phyloP scores from a whole-genome alignment of 306 rosid species.

The Citrullus colocynthis region DNA sequence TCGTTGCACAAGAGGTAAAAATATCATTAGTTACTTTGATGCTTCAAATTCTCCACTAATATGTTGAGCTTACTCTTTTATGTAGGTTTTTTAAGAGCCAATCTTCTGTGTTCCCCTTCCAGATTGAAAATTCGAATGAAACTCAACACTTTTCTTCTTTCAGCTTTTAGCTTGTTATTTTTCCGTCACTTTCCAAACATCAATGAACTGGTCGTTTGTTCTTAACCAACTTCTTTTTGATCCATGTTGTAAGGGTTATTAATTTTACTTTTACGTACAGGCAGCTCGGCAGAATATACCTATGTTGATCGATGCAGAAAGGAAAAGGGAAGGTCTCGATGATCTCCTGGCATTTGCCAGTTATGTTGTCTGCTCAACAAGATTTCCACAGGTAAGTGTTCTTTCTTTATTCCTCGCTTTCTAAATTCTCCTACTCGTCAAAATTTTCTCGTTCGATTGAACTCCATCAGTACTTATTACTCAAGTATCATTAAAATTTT shows the following conservation, averaged over 20 bases:
- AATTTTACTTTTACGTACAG: conserved; percentile 31
- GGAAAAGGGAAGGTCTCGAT: conserved; percentile 66
- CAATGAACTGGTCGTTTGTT: background rate
- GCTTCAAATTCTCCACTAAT: background rate
- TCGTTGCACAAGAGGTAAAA: conserved; percentile 75
- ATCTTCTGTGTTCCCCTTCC: background rate
- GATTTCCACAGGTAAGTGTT: conserved; percentile 71
- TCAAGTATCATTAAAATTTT: background rate
- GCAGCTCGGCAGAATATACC: conserved; percentile 53
- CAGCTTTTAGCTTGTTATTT: background rate
- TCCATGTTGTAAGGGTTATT: conserved; percentile 1
- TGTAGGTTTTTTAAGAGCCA: background rate
- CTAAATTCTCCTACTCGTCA: background rate
- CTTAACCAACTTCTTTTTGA: background rate
- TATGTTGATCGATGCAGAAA: conserved; percentile 73
- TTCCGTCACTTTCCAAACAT: background rate
- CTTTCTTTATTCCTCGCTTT: background rate
- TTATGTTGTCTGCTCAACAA: conserved; percentile 63
- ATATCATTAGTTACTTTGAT: conserved; percentile 9
- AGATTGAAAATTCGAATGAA: background rate
- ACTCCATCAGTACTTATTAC: background rate
- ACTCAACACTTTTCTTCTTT: background rate
- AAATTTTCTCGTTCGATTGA: background rate
- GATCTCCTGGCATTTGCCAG: conserved; percentile 56
- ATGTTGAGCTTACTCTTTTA: background rate